phyloP scores from a whole-genome alignment of 345 rosid genomes.

The Excoecaria cochinchinensis region DNA sequence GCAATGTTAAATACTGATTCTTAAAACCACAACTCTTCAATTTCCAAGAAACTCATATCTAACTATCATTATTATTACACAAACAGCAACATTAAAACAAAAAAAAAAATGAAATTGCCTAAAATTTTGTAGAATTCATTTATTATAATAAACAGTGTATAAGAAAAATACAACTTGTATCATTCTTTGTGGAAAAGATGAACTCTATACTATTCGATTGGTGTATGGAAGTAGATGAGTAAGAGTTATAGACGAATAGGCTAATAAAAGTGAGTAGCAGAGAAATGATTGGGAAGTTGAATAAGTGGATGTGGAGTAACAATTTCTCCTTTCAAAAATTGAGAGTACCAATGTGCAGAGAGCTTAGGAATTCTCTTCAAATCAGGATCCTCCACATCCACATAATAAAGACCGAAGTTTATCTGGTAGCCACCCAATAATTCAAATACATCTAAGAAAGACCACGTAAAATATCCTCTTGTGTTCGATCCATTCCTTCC shows the following conservation, averaged over 20 bases:
- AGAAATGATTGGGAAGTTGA: slow-evolving; percentile 9
- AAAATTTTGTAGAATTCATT: too few species aligned
- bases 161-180: too few species aligned
- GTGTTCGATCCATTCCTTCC: slow-evolving; percentile 45
- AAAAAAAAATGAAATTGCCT: too few species aligned
- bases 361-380: slow-evolving; percentile 47
- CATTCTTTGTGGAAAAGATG: too few species aligned
- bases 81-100: too few species aligned
- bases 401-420: slow-evolving; percentile 45
- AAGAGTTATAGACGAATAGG: not conserved
- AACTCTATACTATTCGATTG: too few species aligned
- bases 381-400: slow-evolving; percentile 45
- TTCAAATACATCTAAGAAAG: slow-evolving; percentile 43
- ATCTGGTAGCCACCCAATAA: slow-evolving; percentile 40
- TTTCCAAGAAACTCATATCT: too few species aligned
- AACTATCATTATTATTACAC: too few species aligned
- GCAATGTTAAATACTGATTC: too few species aligned
- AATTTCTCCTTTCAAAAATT: slow-evolving; percentile 36
- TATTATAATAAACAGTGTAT: too few species aligned
- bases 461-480: slow-evolving; percentile 56
- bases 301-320: slow-evolving; percentile 15
- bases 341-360: slow-evolving; percentile 52
- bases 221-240: not conserved
- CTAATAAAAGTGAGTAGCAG: not conserved
- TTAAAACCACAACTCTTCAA: too few species aligned